A percentile compares a stretch with the other conserved stretches of the same genome.
These are phyloP conservation scores for Asterochloris sp. DNA, from an alignment of 139 green algal species.

Conservation along the genomic window DNA sequence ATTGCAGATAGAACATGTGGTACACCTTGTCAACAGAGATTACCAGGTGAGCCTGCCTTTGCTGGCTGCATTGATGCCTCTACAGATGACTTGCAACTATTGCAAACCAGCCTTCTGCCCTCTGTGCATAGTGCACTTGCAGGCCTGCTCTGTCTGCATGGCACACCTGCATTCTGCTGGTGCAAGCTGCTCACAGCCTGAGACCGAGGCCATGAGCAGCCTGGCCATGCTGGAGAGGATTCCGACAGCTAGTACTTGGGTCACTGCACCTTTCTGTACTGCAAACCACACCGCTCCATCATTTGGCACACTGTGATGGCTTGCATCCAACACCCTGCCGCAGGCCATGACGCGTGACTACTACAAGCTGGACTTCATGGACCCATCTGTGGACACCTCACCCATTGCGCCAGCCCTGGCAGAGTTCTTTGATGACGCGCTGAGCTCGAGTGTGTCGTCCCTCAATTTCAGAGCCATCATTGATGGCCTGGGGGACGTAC, in stretches of 20 bases:
- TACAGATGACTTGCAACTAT: background rate
- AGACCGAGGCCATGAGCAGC: too few species aligned
- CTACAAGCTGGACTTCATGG: conserved; percentile 60
- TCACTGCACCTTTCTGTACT: background rate
- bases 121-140: background rate
- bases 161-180: background rate
- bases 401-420: conserved; percentile 93
- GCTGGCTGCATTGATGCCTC: background rate
- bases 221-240: too few species aligned
- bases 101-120: background rate
- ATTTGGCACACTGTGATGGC: conserved; percentile 18
- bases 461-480: conserved; percentile 98
- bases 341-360: conserved; percentile 90
- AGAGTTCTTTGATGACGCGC: conserved; percentile 94
- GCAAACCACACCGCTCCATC: conserved; percentile 30
- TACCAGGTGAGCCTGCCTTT: conserved; percentile 26
- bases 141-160: background rate
- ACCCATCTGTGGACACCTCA: conserved; percentile 81
- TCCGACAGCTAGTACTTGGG: too few species aligned
- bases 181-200: background rate
- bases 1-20: conserved; percentile 82
- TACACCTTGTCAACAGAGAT: conserved; percentile 94
- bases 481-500: conserved; percentile 90
- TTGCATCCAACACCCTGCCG: background rate
- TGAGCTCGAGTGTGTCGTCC: conserved; percentile 57